phyloP scores from a whole-genome alignment of 75 land plant genomes.

The Azolla pinnata region DNA sequence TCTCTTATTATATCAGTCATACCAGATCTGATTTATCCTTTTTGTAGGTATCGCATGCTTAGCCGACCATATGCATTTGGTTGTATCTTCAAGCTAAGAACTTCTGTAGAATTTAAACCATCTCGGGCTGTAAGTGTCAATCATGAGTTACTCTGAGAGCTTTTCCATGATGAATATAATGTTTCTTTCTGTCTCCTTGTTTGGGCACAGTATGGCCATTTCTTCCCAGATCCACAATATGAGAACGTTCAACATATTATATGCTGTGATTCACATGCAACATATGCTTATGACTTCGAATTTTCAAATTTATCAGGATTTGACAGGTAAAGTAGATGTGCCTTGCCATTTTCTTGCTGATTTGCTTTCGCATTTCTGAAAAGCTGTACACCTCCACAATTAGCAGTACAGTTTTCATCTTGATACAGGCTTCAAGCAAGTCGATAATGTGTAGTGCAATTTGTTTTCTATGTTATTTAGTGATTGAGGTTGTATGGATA shows the following conservation, averaged over 20 bases:
- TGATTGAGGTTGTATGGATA: too few species aligned
- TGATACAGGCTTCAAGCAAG: too few species aligned
- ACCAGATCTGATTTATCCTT: conserved; percentile 3
- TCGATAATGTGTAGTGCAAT: too few species aligned
- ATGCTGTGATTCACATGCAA: conserved; percentile 91
- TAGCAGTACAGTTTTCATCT: too few species aligned
- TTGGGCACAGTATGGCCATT: conserved; percentile 86
- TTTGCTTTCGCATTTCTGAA: too few species aligned
- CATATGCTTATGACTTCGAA: conserved; percentile 96
- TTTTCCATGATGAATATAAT: not conserved
- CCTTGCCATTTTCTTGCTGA: too few species aligned
- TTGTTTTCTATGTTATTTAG: too few species aligned
- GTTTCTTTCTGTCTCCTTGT: not conserved
- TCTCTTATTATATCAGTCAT: too few species aligned
- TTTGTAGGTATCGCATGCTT: conserved; percentile 88
- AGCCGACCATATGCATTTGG: conserved; percentile 97
- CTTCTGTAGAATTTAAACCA: conserved; percentile 79
- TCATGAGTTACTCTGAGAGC: too few species aligned
- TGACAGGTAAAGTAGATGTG: too few species aligned
- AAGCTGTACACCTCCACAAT: too few species aligned
- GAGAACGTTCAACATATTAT: conserved; percentile 98
- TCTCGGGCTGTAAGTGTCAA: conserved; percentile 59
- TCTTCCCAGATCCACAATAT: conserved; percentile 96
- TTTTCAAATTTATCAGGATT: conserved; percentile 58
- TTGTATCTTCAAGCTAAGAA: conserved; percentile 71